Evolutionary conservation across 1,284 basidiomycete genomes (phyloP).

Genomic region (Boletellus deceptivus): DNA sequence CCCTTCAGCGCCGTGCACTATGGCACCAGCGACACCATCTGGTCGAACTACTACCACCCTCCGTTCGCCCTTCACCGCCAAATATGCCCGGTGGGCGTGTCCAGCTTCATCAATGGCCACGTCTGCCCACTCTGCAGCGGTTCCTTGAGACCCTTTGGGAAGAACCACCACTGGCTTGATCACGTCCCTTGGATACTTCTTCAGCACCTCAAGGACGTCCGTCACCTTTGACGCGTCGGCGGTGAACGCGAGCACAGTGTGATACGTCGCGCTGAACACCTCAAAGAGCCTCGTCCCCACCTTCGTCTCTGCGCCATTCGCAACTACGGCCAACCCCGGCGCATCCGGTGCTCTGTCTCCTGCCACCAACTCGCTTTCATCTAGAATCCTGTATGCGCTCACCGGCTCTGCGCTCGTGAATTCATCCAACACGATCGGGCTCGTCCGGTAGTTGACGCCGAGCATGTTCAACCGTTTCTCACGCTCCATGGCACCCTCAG

Average conservation of each 20-base stretch:
- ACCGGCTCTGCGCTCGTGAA: neutral
- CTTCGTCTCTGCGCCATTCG: neutral
- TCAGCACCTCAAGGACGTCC: constrained; percentile 10
- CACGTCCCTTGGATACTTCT: neutral
- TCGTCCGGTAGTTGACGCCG: constrained; percentile 36
- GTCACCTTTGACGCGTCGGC: constrained; percentile 1
- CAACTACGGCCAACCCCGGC: constrained; percentile 2
- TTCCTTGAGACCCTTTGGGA: constrained; percentile 1
- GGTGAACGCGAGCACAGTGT: constrained; percentile 27
- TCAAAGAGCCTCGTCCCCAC: constrained; percentile 21
- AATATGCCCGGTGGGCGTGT: constrained; percentile 23
- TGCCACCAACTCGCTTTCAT: constrained; percentile 12
- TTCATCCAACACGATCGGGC: constrained; percentile 32
- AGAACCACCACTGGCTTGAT: constrained; percentile 14
- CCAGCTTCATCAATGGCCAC: constrained; percentile 15
- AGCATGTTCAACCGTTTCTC: constrained; percentile 29
- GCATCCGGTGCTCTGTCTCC: constrained; percentile 26
- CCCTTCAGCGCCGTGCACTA: constrained; percentile 26
- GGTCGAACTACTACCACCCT: constrained; percentile 34
- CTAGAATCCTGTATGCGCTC: constrained; percentile 15
- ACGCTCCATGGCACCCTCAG: constrained; percentile 6
- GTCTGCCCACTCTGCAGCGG: neutral
- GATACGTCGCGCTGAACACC: constrained; percentile 19
- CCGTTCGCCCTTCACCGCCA: constrained; percentile 12
- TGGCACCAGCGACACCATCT: constrained; percentile 38